Base-by-base conservation (phyloP, 2,329 filamentous ascomycete species). In the Colletotrichum sp. region DNA sequence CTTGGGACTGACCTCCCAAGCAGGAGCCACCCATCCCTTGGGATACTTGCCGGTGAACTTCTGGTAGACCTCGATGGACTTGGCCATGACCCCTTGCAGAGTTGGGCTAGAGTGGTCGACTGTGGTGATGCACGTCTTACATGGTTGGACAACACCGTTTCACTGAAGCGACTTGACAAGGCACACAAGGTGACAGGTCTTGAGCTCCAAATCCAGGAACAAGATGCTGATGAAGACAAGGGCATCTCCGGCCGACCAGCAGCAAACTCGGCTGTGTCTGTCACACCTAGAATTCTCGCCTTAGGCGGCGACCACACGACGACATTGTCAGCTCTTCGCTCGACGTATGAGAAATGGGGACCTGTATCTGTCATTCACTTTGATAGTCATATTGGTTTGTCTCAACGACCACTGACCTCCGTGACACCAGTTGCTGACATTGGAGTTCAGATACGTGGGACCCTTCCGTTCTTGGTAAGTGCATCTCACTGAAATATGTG, bases 41-140 rank as follows among this genome's bases (percentile, higher is more conserved):
- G 87, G 86, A 44, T 81, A 84, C 76, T 83, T 85, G 4, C 87
- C 86, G 10, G 78, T 81, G 60, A 88, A 85, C 36, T 74, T 24
- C 28, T 63, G 68, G 36, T 76, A 71, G 30, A 78, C 77, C 26
- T 78, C 71, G 26, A 79, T 78, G n/a, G 77, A 77, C 63, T 79
- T 79, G 76, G 68, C 7, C 73, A 69, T 24, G 78, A 74, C 36
- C 76, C 68, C 8, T 72, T 77, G 60, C 49, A 63, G 68, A 78
- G 70, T 72, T 77, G 80, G 71, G 76, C 76, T 3, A 78, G 68
- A 16, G 89, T 96, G 63, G 89, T 95, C 49, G 95, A 96, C 85
- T 96, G 95, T 80, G 95, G 95, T 36, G 95, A 96, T 79, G 94
- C 95, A 71, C 93, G 93, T 3, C 87, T 96, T 76, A 95, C 93